A percentile compares a stretch with the other conserved stretches of the same genome.
Evolutionary conservation across 495 filamentous ascomycete species (phyloP).

Genomic region (Aspergillus bertholletiae): DNA sequence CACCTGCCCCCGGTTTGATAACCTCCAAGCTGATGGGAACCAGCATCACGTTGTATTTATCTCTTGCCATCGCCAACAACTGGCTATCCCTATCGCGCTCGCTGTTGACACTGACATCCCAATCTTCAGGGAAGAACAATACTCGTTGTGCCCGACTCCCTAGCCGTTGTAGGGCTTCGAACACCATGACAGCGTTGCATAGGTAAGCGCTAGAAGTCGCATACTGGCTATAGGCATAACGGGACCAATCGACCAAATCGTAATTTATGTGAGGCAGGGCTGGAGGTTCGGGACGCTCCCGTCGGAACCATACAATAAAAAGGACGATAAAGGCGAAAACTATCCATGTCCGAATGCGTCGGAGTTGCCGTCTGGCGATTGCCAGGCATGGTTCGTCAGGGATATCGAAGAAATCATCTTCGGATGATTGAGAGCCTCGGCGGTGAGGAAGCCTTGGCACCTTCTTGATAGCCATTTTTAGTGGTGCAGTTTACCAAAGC

Average conservation of each 20-base stretch:
- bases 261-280: constrained; percentile 34
- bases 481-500: constrained; percentile 5
- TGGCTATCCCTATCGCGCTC: constrained; percentile 46
- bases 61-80: constrained; percentile 55
- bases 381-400: constrained; percentile 32
- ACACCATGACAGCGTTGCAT: constrained; percentile 75
- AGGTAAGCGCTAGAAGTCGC: constrained; percentile 65
- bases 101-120: constrained; percentile 41
- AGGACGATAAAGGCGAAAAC: constrained; percentile 27
- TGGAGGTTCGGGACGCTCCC: constrained; percentile 20
- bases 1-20: constrained; percentile 40
- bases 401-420: constrained; percentile 45
- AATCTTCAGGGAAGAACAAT: constrained; percentile 62
- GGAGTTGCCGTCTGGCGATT: constrained; percentile 34
- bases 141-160: constrained; percentile 62
- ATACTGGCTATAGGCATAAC: constrained; percentile 69
- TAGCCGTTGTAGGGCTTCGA: constrained; percentile 58
- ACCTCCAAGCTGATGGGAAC: constrained; percentile 57
- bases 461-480: constrained; percentile 17
- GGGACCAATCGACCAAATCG: constrained; percentile 53
- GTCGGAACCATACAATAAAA: constrained; percentile 29
- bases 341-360: constrained; percentile 37
- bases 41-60: constrained; percentile 58
- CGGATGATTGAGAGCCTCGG: constrained; percentile 32
- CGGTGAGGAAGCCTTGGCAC: constrained; percentile 26